Evolutionary conservation across 164 flowering plant species (phyloP), one percentile per base, ranked within the genome.

Genomic region (Tetrastigma voinierianum): DNA sequence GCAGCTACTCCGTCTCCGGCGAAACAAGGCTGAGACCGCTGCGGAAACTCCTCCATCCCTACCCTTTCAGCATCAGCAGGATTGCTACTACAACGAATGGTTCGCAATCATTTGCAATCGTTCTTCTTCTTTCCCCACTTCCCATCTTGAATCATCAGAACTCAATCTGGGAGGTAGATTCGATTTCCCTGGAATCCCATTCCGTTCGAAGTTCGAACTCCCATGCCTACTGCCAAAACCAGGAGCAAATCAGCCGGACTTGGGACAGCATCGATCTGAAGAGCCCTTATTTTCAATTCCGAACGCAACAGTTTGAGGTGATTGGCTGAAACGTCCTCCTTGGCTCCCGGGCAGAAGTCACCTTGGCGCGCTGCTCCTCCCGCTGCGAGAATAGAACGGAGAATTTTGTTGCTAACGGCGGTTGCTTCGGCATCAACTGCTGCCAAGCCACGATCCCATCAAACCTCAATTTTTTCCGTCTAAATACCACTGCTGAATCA

Each of bases 371-470:
- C 25, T 67, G 63, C 63, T 46, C 70, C 8, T 17, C 70, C 14
- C 46, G 24, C 17, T 66, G 69, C 32, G n/a, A 46, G 10, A 51
- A 20, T 4, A 32, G 0, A 32, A 32, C 7, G 0, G 6, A 32
- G 6, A 32, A 32, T 32, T 32, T 32, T 32, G 47, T 13, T 10
- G 24, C 5, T 15, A 21, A 15, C 7, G 46, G 16, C 1, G 62
- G 54, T 21, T 66, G 69, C 53, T 66, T 44, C 15, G 69, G 61
- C 1, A 66, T 66, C 54, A 43, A 66, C 46, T 56, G 62, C 40
- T 66, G 69, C 69, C 61, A 57, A 48, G 46, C 62, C 53, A 10
- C 53, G 19, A 14, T 66, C 20, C 43, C 69, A 6, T 4, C 19
- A 19, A 6, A 19, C 10, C 9, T 56, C 5, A 23, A 56, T 43